Conservation (phyloP, 2,329 filamentous ascomycete genomes). For the Cercospora beticola region DNA sequence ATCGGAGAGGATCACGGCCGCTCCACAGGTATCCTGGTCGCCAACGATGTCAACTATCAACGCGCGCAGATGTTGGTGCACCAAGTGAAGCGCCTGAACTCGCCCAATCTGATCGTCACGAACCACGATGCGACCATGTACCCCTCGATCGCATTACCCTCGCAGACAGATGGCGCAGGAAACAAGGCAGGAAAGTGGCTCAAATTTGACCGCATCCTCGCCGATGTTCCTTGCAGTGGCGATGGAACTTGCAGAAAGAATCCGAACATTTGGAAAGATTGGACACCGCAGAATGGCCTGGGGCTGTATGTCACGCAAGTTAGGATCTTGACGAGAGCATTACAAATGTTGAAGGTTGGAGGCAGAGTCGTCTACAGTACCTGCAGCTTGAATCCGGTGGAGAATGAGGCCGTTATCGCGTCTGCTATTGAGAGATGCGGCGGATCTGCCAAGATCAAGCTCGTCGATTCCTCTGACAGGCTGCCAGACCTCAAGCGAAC, state of each 20-base stretch:
- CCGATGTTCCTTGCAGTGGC: slow-evolving; percentile 94
- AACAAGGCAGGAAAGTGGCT: slow-evolving; percentile 65
- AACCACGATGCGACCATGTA: slow-evolving; percentile 98
- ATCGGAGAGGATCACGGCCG: slow-evolving; percentile 68
- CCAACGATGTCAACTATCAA: slow-evolving; percentile 96
- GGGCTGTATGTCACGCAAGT: slow-evolving; percentile 85
- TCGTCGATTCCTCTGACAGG: slow-evolving; percentile 78
- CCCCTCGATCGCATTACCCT: slow-evolving; percentile 82
- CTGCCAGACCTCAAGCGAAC: slow-evolving; percentile 74
- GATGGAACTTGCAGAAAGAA: slow-evolving; percentile 96
- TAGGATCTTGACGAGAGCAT: slow-evolving; percentile 82
- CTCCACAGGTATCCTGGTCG: slow-evolving; percentile 86
- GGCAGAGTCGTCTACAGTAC: slow-evolving; percentile 96
- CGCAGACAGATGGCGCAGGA: slow-evolving; percentile 50
- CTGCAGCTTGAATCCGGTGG: slow-evolving; percentile 97
- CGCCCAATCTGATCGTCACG: slow-evolving; percentile 92
- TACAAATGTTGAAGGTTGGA: slow-evolving; percentile 94
- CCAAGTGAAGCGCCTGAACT: slow-evolving; percentile 94
- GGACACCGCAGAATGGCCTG: slow-evolving; percentile 82
- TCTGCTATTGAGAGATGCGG: slow-evolving; percentile 89
- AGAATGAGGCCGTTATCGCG: slow-evolving; percentile 90
- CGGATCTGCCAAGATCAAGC: slow-evolving; percentile 73
- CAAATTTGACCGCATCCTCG: slow-evolving; percentile 94
- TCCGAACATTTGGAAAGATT: slow-evolving; percentile 89
- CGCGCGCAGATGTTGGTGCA: slow-evolving; percentile 96